Conservation (phyloP, 78 protist species). For the Protostelium mycophagum region DNA sequence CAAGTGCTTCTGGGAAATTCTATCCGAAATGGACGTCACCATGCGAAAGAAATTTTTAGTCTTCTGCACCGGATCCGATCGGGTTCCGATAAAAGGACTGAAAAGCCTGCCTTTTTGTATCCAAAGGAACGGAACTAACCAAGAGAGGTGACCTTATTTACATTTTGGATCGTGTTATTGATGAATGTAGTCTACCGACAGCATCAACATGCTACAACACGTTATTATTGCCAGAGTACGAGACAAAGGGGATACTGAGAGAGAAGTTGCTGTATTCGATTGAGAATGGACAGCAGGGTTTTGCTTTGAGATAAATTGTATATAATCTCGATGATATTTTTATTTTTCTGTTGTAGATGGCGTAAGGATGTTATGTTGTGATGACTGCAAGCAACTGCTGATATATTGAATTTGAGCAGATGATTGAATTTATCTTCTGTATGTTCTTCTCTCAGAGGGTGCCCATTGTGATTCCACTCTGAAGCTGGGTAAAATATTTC, state of each 20-base stretch:
- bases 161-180: background rate
- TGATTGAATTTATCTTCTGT: no score
- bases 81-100: constrained; percentile 81
- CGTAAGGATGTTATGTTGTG: no score
- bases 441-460: no score
- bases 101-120: constrained; percentile 1
- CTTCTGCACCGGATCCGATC: constrained; percentile 90
- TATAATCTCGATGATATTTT: no score
- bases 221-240: constrained; percentile 91
- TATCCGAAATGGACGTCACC: constrained; percentile 60
- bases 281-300: constrained; percentile 84
- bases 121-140: constrained; percentile 6
- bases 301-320: constrained; percentile 86
- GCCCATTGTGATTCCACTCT: no score
- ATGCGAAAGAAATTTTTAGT: constrained; percentile 80
- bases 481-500: no score
- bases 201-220: constrained; percentile 98
- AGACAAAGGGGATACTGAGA: constrained; percentile 66
- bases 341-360: no score
- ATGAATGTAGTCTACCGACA: constrained; percentile 81
- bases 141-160: constrained; percentile 18
- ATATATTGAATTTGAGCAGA: no score
- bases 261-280: constrained; percentile 76
- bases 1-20: constrained; percentile 81
- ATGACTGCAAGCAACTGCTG: no score